Base-by-base conservation (phyloP, 306 rosid species). In the Cicer bijugum region DNA sequence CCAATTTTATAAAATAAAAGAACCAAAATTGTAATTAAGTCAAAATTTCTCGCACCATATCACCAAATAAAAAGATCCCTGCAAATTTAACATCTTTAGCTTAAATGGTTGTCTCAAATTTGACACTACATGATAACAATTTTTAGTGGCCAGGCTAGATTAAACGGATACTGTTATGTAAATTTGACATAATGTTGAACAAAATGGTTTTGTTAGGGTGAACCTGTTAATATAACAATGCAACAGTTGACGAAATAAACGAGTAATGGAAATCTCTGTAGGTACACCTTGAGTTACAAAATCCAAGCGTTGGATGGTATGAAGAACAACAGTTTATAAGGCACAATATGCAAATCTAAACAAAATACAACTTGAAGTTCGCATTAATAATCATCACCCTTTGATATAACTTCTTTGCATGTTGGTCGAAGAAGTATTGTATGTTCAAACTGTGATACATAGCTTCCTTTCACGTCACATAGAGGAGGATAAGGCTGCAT, bases 401-500 rank as follows among this genome's bases (percentile, higher is more conserved):
- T 87, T n/a, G 98, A 94, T 57, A 94, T 87, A 79, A 94, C 97
- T 85, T 94, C 98, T 86, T 94, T 94, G 92, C 97, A 93, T 67
- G 98, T 91, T 47, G 97, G 97, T 57, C 97, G 89, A 23, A 91
- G 97, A 55, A 91, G 73, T 81, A 93, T 91, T 64, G 98, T 91
- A 75, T 94, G 98, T 80, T 94, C 98, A 75, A 88, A 88, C 76
- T 94, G 98, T 60, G 98, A 94, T 37, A 94, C 95, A 81, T 91
- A 88, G 84, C 97, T 89, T 64, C 98, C 98, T 78, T 88, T 91
- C 16, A 88, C 81, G 46, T 94, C 97, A 62, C 98, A 94, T 0
- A 91, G 83, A 48, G 98, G 97, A 72, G 96, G 97, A 83, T 79
- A 84, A 8, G 94, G 88, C 98, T 93, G 94, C 82, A 72, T 74